Percentiles rank a stretch among this genome's conserved stretches.
These are phyloP conservation scores for Aristolochia californica DNA, from an alignment of 164 flowering plant species.

Conservation along the genomic window DNA sequence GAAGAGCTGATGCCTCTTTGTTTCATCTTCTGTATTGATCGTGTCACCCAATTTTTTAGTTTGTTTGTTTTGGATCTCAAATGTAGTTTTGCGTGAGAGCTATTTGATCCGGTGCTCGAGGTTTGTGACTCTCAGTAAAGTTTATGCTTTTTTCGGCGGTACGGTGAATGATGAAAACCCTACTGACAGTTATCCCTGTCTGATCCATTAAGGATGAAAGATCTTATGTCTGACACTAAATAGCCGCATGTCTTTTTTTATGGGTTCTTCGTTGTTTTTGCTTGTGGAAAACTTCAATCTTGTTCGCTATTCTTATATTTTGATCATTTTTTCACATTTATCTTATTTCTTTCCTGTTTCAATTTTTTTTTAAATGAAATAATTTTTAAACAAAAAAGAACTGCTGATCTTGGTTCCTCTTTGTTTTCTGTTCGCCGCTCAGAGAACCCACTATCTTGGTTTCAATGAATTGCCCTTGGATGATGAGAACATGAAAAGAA, in stretches of 20 bases:
- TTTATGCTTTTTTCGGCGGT: background rate
- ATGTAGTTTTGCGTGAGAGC: too few species aligned
- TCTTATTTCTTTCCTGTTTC: background rate
- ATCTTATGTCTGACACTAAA: background rate
- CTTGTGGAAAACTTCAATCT: too few species aligned
- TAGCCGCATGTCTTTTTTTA: too few species aligned
- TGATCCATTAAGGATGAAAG: background rate
- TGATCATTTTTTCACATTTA: background rate
- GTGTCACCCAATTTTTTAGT: too few species aligned
- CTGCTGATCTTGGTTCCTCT: too few species aligned
- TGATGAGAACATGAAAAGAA: background rate
- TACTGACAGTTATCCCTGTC: background rate
- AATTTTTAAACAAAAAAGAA: too few species aligned
- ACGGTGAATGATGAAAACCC: background rate
- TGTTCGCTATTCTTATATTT: background rate
- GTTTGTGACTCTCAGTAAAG: too few species aligned
- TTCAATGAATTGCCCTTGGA: background rate
- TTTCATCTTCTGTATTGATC: background rate
- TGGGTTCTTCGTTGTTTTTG: too few species aligned
- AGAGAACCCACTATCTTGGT: too few species aligned
- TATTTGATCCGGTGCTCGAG: background rate
- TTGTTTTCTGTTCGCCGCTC: background rate
- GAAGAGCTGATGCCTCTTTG: constrained; percentile 1
- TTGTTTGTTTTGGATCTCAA: too few species aligned
- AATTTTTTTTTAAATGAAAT: background rate